Evolutionary conservation across 805 yeast species (phyloP).

Genomic region (Kuraishia floccosa): DNA sequence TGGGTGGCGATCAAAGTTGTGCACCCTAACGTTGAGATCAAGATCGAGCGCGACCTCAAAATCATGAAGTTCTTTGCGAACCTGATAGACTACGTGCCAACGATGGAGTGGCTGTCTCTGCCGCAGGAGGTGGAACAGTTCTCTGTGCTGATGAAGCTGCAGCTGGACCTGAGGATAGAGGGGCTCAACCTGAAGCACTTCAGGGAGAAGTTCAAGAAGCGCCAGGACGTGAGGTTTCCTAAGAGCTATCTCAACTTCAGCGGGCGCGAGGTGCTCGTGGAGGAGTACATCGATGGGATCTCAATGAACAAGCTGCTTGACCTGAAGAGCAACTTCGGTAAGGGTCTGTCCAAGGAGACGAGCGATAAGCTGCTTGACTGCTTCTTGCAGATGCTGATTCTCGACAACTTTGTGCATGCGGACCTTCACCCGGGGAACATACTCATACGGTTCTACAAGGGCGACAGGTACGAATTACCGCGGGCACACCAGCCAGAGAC

Average conservation of each 20-base stretch:
- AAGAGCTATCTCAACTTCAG: conserved; percentile 56
- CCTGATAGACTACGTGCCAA: conserved; percentile 63
- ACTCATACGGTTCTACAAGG: conserved; percentile 58
- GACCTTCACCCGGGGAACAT: conserved; percentile 97
- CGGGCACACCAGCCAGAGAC: conserved; percentile 22
- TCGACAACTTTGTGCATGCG: conserved; percentile 92
- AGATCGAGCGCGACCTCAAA: conserved; percentile 67
- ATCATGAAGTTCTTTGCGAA: conserved; percentile 79
- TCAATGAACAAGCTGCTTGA: conserved; percentile 66
- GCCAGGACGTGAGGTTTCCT: conserved; percentile 66
- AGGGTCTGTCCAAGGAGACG: conserved; percentile 47
- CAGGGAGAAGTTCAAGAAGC: conserved; percentile 49
- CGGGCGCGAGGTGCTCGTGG: conserved; percentile 67
- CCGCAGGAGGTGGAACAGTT: conserved; percentile 94
- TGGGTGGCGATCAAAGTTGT: conserved; percentile 85
- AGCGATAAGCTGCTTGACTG: conserved; percentile 84
- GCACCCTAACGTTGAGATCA: conserved; percentile 74
- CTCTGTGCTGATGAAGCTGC: conserved; percentile 74
- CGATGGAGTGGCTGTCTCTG: conserved; percentile 94
- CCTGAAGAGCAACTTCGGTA: conserved; percentile 30
- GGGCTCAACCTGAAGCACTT: conserved; percentile 70
- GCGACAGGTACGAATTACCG: conserved; percentile 14
- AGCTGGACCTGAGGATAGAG: conserved; percentile 83
- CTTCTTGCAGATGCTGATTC: conserved; percentile 81
- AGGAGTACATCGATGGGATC: conserved; percentile 74